These are phyloP conservation scores for Metarhizium rileyi DNA, from an alignment of 2,329 filamentous ascomycete genomes.

Conservation along the genomic window DNA sequence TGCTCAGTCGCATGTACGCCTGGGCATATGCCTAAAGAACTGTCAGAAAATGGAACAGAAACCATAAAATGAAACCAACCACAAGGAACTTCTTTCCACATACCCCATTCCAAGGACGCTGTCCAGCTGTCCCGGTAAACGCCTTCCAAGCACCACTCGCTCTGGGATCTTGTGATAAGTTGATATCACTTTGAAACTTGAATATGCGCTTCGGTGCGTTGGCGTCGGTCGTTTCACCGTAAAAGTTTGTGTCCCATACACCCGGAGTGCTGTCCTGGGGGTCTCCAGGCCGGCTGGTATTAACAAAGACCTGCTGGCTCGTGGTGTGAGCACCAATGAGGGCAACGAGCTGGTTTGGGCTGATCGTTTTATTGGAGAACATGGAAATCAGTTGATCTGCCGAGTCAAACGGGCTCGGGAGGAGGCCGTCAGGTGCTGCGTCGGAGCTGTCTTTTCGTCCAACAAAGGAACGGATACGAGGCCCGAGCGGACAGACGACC, in stretches of 20 bases:
- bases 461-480: conserved; percentile 37
- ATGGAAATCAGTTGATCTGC: conserved; percentile 34
- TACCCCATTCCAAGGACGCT: conserved; percentile 30
- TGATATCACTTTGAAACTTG: conserved; percentile 30
- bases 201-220: conserved; percentile 23
- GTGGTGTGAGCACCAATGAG: conserved; percentile 43
- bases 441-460: conserved; percentile 35
- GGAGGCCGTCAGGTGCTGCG: conserved; percentile 27
- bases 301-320: conserved; percentile 35
- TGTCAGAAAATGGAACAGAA: not conserved
- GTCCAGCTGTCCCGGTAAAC: conserved; percentile 21
- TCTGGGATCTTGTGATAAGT: conserved; percentile 23
- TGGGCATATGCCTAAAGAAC: conserved; percentile 33
- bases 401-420: conserved; percentile 30
- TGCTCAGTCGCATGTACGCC: conserved; percentile 40
- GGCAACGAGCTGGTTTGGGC: conserved; percentile 35
- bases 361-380: conserved; percentile 42
- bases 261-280: conserved; percentile 42
- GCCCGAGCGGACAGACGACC: conserved; percentile 31
- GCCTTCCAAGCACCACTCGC: conserved; percentile 24
- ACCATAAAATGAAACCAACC: not conserved
- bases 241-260: conserved; percentile 41
- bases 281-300: conserved; percentile 26
- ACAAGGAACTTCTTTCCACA: not conserved
- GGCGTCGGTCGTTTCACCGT: conserved; percentile 24